These are phyloP conservation scores for Moesziomyces sp. DNA, from an alignment of 1,284 basidiomycete genomes.

Conservation along the genomic window DNA sequence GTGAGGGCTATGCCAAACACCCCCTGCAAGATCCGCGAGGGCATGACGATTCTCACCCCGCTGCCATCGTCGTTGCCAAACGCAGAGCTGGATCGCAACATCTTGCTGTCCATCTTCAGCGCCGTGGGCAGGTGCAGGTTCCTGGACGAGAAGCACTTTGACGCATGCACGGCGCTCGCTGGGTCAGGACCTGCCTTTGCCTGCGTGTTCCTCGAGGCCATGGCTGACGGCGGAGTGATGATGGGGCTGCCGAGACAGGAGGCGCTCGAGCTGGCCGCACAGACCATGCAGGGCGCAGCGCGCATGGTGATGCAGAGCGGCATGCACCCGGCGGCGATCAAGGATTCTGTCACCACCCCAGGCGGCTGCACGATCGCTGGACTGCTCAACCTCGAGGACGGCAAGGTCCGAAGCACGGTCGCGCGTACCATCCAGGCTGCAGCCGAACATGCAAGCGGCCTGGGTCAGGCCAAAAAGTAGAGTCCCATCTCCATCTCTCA, in stretches of 20 bases:
- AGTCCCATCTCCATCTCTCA: background rate
- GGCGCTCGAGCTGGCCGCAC: slow-evolving; percentile 92
- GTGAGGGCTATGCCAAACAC: slow-evolving; percentile 99
- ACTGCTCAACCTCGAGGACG: slow-evolving; percentile 92
- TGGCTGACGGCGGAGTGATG: slow-evolving; percentile 99
- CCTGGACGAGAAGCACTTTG: slow-evolving; percentile 76
- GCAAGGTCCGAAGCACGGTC: slow-evolving; percentile 90
- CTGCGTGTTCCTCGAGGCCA: slow-evolving; percentile 95
- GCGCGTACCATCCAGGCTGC: slow-evolving; percentile 87
- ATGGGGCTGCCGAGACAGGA: slow-evolving; percentile 96
- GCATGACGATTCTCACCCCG: slow-evolving; percentile 66
- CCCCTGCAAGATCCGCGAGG: slow-evolving; percentile 77
- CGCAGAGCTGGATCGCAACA: slow-evolving; percentile 45
- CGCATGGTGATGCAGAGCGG: slow-evolving; percentile 91
- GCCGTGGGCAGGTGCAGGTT: slow-evolving; percentile 63
- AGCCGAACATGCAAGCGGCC: slow-evolving; percentile 62
- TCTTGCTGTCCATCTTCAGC: slow-evolving; percentile 61
- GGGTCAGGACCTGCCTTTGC: slow-evolving; percentile 97
- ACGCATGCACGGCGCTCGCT: slow-evolving; percentile 95
- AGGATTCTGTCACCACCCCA: slow-evolving; percentile 97
- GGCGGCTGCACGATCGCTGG: slow-evolving; percentile 99
- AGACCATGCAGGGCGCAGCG: slow-evolving; percentile 95
- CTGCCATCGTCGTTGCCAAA: slow-evolving; percentile 40
- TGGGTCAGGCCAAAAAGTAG: slow-evolving; percentile 56
- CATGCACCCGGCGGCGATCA: slow-evolving; percentile 93